Base-by-base conservation (phyloP, 83 land plant species). In the Thuja plicata region DNA sequence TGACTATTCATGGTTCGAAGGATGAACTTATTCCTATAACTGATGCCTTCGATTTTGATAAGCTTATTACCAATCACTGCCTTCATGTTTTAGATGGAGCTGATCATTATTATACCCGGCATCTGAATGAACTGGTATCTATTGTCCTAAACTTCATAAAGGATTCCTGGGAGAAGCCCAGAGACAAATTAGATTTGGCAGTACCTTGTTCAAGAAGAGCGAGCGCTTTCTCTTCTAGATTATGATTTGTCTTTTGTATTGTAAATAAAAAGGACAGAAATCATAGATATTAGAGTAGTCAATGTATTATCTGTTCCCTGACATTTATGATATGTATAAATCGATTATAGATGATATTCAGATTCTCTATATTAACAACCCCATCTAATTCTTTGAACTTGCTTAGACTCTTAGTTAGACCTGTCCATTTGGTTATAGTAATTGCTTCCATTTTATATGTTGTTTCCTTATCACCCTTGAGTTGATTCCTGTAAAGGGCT, bases 1-100 rank as follows among this genome's bases (percentile, higher is more conserved):
- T 97, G 89, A 97, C 95, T 19, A 89, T 97, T 81, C 99, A 97
- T 93, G 99, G 99, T n/a, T 89, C 98, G 52, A 82, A 43, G 81
- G 99, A 97, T 88, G 94, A 92, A 89, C 90, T 94, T 30, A 92
- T 97, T 66, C 93, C 95, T 54, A 92, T 83, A 13, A 91, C 89
- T 90, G 95, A 97, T 87, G 98, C 98, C 6, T 43, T 91, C 3
- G 96, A 96, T 91, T 95, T 97, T 87, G 92, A 88, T 89, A 96
- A 92, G 87, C 15, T 87, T 30, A 95, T 97, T 84, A 89, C 93
- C 10, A 97, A 96, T 66, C 97, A 97, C 91, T 90, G 71, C 12
- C 90, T 97, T 17, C 90, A 86, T 30, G 91, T 97, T 60, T 50
- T 97, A 35, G 95, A 95, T 37, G 95, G 95, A 45, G 99, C 98